Percentiles rank a stretch among this genome's conserved stretches.
Evolutionary conservation across 139 green algal species (phyloP).

Genomic region (Astrephomene gubernaculifera): DNA sequence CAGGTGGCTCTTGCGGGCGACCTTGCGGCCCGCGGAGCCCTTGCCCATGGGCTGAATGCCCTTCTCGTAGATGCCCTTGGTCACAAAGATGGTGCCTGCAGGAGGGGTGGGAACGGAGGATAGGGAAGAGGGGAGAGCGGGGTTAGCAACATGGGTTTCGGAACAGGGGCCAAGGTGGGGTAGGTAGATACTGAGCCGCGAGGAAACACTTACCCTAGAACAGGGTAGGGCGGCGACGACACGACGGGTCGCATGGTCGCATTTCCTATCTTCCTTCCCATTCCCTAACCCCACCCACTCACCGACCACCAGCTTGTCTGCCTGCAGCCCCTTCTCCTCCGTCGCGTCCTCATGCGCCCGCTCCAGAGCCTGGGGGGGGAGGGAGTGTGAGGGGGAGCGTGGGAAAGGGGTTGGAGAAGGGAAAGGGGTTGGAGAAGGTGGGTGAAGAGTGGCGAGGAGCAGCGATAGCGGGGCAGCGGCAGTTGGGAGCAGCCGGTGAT

Average conservation of each 20-base stretch:
- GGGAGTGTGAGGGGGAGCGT: not conserved
- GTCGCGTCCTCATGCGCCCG: slow-evolving; percentile 7
- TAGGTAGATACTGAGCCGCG: not conserved
- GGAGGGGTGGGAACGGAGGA: not conserved
- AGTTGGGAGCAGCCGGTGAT: not conserved
- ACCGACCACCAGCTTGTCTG: slow-evolving; percentile 34
- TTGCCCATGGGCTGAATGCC: slow-evolving; percentile 19
- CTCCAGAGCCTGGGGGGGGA: slow-evolving; percentile 28
- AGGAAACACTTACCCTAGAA: not conserved
- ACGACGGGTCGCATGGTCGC: not conserved
- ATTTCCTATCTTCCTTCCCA: not conserved
- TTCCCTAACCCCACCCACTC: not conserved
- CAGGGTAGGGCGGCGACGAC: not conserved
- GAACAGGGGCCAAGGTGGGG: not conserved
- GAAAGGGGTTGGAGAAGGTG: not conserved
- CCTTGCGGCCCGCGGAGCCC: not conserved
- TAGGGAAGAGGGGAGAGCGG: not conserved
- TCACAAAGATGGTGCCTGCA: slow-evolving; percentile 30
- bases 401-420: not conserved
- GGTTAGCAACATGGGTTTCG: not conserved
- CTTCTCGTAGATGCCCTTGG: not conserved
- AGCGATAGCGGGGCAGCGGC: not conserved
- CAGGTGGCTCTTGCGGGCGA: slow-evolving; percentile 11
- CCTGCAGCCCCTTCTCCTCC: not conserved
- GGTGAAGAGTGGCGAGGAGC: not conserved